phyloP scores from a whole-genome alignment of 208 protist species.

The Trypanosoma avium region DNA sequence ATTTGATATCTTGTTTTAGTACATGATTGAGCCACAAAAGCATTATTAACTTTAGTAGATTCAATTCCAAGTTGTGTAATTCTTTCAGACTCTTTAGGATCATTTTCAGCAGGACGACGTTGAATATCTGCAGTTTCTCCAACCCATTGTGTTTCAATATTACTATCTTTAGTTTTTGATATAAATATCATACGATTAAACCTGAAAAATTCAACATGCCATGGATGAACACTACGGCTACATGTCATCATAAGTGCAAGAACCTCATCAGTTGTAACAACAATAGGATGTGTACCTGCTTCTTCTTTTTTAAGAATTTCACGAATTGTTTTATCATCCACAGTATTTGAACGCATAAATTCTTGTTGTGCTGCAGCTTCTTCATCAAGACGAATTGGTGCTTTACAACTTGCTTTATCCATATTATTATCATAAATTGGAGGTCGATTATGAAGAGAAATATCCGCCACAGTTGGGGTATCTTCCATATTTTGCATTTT shows the following conservation, averaged over 20 bases:
- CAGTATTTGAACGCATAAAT: conserved; percentile 41
- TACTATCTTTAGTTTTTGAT: conserved; percentile 47
- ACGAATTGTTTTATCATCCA: conserved; percentile 52
- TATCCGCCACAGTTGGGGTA: conserved; percentile 39
- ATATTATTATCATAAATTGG: conserved; percentile 63
- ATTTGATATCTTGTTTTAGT: conserved; percentile 49
- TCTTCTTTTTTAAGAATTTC: conserved; percentile 44
- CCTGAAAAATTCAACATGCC: conserved; percentile 66
- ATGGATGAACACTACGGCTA: conserved; percentile 74
- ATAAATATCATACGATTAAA: conserved; percentile 59
- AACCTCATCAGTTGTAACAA: conserved; percentile 80
- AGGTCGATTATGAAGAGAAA: conserved; percentile 55
- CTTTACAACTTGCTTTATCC: conserved; percentile 44
- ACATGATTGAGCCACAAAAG: conserved; percentile 65
- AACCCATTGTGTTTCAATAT: conserved; percentile 86
- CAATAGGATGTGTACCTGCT: conserved; percentile 40
- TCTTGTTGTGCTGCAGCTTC: conserved; percentile 15
- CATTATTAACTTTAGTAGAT: conserved; percentile 68
- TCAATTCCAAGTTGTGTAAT: conserved; percentile 67
- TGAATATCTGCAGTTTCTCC: conserved; percentile 65
- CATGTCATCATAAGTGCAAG: conserved; percentile 83
- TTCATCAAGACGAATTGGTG: conserved; percentile 48
- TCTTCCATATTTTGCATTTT: conserved; percentile 31
- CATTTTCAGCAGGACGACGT: conserved; percentile 57
- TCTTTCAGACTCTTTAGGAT: conserved; percentile 47